Conservation (phyloP, 192 early-diverging fungal species). For the Funneliformis mosseae region DNA sequence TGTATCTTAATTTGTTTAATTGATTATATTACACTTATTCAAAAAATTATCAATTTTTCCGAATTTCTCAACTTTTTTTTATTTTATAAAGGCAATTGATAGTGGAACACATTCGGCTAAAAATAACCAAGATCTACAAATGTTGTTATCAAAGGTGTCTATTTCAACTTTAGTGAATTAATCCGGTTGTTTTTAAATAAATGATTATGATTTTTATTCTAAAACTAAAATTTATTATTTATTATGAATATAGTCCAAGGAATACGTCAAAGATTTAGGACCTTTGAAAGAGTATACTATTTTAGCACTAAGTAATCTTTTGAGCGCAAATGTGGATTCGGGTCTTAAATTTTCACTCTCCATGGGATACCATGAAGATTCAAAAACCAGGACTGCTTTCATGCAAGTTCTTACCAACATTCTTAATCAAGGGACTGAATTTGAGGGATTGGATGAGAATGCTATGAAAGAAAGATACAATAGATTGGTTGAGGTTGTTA, state of each 20-base stretch:
- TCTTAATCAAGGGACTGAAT: slow-evolving; percentile 80
- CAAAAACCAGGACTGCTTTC: slow-evolving; percentile 86
- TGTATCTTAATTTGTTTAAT: too few species aligned
- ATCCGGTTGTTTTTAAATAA: too few species aligned
- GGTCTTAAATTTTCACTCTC: slow-evolving; percentile 87
- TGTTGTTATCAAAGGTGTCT: slow-evolving; percentile 34
- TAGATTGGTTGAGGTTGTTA: slow-evolving; percentile 73
- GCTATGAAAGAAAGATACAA: slow-evolving; percentile 76
- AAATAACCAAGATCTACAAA: slow-evolving; percentile 38
- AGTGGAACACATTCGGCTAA: slow-evolving; percentile 26
- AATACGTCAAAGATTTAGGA: slow-evolving; percentile 60
- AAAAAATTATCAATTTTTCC: neutral
- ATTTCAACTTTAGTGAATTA: neutral
- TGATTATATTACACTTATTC: neutral
- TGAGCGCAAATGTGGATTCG: slow-evolving; percentile 90
- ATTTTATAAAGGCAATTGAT: slow-evolving; percentile 20
- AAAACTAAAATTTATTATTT: neutral
- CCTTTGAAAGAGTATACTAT: slow-evolving; percentile 85
- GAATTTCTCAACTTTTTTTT: neutral
- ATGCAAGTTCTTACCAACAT: slow-evolving; percentile 92
- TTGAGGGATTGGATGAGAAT: slow-evolving; percentile 76
- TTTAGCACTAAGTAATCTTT: slow-evolving; percentile 83
- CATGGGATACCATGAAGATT: slow-evolving; percentile 91
- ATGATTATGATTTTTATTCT: neutral
- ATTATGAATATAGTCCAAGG: slow-evolving; percentile 47